Evolutionary conservation across 1,284 basidiomycete genomes (phyloP).

Genomic region (Cerrena zonata): DNA sequence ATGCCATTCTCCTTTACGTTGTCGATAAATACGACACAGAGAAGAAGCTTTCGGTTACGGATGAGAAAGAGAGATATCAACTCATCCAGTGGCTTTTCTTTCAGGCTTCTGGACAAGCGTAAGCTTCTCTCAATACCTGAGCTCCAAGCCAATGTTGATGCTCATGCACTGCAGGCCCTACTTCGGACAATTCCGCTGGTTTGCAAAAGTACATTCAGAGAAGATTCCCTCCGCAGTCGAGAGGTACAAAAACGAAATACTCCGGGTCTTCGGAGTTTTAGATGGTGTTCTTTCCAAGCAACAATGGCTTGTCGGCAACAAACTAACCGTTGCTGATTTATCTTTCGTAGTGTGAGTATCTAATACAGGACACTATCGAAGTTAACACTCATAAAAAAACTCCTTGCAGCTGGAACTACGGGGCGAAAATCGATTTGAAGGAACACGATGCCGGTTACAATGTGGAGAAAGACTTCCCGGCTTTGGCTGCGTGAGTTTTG

Average conservation of each 20-base stretch:
- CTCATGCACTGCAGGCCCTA: conserved; percentile 10
- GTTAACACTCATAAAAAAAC: background rate
- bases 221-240: conserved; percentile 21
- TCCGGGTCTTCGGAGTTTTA: conserved; percentile 25
- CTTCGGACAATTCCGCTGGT: conserved; percentile 19
- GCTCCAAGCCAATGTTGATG: background rate
- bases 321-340: conserved; percentile 13
- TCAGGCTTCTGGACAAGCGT: conserved; percentile 22
- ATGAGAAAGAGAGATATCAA: conserved; percentile 14
- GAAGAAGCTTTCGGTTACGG: conserved; percentile 19
- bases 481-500: background rate
- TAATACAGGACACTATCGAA: background rate
- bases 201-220: conserved; percentile 17
- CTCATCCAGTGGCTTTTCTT: no score
- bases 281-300: conserved; percentile 19
- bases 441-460: background rate
- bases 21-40: conserved; percentile 26
- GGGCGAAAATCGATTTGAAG: background rate
- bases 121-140: background rate
- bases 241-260: conserved; percentile 25
- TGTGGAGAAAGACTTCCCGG: background rate
- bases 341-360: conserved; percentile 7
- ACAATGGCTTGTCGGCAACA: conserved; percentile 11
- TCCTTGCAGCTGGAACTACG: background rate
- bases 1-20: conserved; percentile 27